Evolutionary conservation across 2,329 filamentous ascomycete species (phyloP).

Genomic region (Cercospora sesami): DNA sequence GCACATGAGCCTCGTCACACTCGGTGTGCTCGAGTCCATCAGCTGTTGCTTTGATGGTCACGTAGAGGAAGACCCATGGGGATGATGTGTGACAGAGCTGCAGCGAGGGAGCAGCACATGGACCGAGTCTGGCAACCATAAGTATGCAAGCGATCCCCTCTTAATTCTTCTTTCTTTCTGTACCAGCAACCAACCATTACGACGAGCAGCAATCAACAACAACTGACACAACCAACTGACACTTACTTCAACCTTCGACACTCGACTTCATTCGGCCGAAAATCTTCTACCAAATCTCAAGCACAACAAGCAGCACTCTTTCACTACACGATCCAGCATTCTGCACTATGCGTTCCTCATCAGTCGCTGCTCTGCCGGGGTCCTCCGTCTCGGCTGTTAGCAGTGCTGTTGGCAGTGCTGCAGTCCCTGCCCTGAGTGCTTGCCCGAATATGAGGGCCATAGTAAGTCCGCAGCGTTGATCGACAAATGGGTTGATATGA

Average conservation of each 20-base stretch:
- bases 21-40: not conserved
- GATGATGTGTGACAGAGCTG: not conserved
- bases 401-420: not conserved
- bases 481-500: not conserved
- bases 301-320: not conserved
- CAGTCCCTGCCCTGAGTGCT: not conserved
- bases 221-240: not conserved
- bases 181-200: not conserved
- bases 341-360: not conserved
- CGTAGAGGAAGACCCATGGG: not conserved
- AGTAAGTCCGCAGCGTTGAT: not conserved
- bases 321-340: not conserved
- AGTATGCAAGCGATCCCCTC: not conserved
- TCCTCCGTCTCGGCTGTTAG: not conserved
- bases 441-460: not conserved
- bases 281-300: not conserved
- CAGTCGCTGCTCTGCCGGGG: not conserved
- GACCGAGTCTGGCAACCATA: not conserved
- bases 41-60: not conserved
- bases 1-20: not conserved
- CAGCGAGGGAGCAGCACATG: not conserved
- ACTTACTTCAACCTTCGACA: not conserved
- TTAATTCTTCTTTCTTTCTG: not conserved
- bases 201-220: not conserved
- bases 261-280: not conserved